Base-by-base conservation (phyloP, 306 rosid species). In the Citrullus mucosospermus region DNA sequence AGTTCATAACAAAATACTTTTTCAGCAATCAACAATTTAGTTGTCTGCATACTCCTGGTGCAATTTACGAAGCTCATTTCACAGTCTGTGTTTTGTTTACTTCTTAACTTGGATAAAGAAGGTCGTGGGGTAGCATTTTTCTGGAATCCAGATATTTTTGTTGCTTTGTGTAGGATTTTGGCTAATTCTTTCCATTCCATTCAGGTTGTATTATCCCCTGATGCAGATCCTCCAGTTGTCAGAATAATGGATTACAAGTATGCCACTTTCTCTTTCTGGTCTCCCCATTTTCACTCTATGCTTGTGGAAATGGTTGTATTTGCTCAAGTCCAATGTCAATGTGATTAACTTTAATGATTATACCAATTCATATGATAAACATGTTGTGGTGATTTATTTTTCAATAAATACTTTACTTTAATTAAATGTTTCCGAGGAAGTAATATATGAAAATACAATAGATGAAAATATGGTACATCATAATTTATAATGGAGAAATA, bases 171-270 rank as follows among this genome's bases (percentile, higher is more conserved):
- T 73, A 51, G 17, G 73, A 44, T 53, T 59, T 25, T 80, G 20
- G 66, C 76, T 20, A 67, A 77, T 78, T 78, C 69, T 60, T 48
- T 65, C 10, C 14, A 25, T 10, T 16, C 72, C 54, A 84, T 86
- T 84, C 86, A 95, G 99, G 96, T 95, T 54, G 89, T 95, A 84
- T 78, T 92, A 78, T 91, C 99, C 43, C 92, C 96, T 9, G 99
- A 92, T 9, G 97, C 97, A 65, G 98, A 91, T 88, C 99, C 99
- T 48, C 99, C 99, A 1, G 99, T 96, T 78, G 85, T 92, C 87
- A 88, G 82, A 88, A 91, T 96, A 82, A 96, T 96, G 90, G 88
- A 96, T 92, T 96, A 86, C 91, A 88, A 85, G 99, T 90, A 88
- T 51, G 89, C 59, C 28, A 15, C 75, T 7, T 60, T 75, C 43